Conservation (phyloP, 441 rosid genomes). For the Populus hybrid region DNA sequence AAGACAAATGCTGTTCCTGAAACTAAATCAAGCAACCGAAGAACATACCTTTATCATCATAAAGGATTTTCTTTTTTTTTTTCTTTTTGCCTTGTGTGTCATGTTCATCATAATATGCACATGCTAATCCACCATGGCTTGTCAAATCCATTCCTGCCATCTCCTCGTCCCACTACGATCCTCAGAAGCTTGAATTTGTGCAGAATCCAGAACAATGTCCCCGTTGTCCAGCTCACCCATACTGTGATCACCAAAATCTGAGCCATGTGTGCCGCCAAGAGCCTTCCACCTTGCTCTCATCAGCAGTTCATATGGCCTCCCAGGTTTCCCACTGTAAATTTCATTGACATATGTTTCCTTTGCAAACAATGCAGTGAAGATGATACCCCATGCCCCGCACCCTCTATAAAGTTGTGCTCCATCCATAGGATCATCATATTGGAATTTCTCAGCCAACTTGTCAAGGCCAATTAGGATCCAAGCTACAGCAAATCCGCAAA, state of each 20-base stretch:
- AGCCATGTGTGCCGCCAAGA: conserved; percentile 50
- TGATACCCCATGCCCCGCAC: conserved; percentile 45
- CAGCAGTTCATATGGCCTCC: conserved; percentile 40
- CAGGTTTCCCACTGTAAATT: conserved; percentile 37
- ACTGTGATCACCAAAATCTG: conserved; percentile 47
- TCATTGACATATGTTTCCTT: conserved; percentile 37
- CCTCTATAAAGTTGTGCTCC: conserved; percentile 47
- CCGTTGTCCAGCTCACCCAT: conserved; percentile 56
- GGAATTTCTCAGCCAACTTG: conserved; percentile 29
- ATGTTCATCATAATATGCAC: conserved; percentile 41
- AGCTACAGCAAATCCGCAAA: conserved; percentile 43
- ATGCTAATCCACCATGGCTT: conserved; percentile 67
- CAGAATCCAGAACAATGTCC: conserved; percentile 40
- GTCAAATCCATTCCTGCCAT: conserved; percentile 59
- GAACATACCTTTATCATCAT: not conserved
- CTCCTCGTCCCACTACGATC: conserved; percentile 50
- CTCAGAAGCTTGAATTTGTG: conserved; percentile 46
- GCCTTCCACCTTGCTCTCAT: conserved; percentile 52
- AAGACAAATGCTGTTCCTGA: not conserved
- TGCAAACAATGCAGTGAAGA: conserved; percentile 36
- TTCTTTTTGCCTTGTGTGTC: not conserved
- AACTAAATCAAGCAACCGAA: not conserved
- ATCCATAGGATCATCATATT: conserved; percentile 43
- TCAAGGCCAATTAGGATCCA: conserved; percentile 39
- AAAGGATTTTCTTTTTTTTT: too few relatives aligned